Conservation (phyloP, 805 yeast genomes). For the Blastobotrys americana region DNA sequence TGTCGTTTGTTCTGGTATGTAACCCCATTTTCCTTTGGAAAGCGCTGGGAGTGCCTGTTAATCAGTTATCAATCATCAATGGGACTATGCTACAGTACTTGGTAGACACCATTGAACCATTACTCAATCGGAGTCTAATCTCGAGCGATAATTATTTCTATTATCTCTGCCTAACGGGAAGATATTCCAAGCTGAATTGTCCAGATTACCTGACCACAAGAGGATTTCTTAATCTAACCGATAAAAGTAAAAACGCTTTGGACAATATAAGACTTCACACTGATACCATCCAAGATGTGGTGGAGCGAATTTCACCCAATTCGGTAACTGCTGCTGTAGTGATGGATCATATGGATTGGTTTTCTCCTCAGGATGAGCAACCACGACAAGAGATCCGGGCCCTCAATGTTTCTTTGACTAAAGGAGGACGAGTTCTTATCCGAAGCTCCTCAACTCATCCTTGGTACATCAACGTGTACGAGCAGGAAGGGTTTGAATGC, state of each 20-base stretch:
- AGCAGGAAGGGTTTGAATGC: slow-evolving; percentile 59
- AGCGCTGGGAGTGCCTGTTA: slow-evolving; percentile 82
- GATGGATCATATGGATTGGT: slow-evolving; percentile 95
- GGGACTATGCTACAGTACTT: slow-evolving; percentile 63
- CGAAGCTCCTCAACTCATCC: slow-evolving; percentile 69
- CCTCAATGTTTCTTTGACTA: slow-evolving; percentile 51
- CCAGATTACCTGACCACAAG: slow-evolving; percentile 64
- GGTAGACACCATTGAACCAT: slow-evolving; percentile 71
- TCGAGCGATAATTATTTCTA: slow-evolving; percentile 73
- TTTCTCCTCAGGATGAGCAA: slow-evolving; percentile 49
- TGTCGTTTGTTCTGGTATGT: slow-evolving; percentile 62
- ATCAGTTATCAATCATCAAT: slow-evolving; percentile 78
- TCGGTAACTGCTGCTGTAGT: slow-evolving; percentile 70
- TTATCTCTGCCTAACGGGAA: slow-evolving; percentile 58
- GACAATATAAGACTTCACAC: slow-evolving; percentile 73
- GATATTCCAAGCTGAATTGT: slow-evolving; percentile 55
- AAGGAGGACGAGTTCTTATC: slow-evolving; percentile 67
- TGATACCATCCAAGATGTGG: slow-evolving; percentile 69
- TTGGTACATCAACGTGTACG: slow-evolving; percentile 70
- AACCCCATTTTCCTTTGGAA: slow-evolving; percentile 84
- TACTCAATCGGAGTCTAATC: slow-evolving; percentile 54
- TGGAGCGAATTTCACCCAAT: slow-evolving; percentile 52
- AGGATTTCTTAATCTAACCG: slow-evolving; percentile 46
- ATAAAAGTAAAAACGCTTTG: slow-evolving; percentile 42
- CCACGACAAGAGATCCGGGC: slow-evolving; percentile 63